Conservation (phyloP, 345 rosid species). For the Eucalyptus leucophloia region DNA sequence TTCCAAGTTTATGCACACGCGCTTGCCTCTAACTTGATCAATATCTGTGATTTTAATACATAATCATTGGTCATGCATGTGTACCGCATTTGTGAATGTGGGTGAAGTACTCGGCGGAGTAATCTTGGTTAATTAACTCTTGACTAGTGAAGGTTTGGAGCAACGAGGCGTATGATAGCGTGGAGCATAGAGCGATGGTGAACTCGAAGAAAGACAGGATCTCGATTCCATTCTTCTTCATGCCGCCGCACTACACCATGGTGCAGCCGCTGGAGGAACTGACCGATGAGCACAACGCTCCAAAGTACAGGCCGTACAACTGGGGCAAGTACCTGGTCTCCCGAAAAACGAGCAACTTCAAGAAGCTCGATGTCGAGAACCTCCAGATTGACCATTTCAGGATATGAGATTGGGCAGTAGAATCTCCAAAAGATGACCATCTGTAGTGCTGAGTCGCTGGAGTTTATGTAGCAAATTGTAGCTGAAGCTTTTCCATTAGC, state of each 20-base stretch:
- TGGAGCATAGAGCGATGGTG: slow-evolving; percentile 69
- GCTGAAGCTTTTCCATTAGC: not conserved
- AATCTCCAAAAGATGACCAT: not conserved
- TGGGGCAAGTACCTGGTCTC: slow-evolving; percentile 60
- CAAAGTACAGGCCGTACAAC: slow-evolving; percentile 41
- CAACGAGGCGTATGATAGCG: slow-evolving; percentile 60
- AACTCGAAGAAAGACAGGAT: slow-evolving; percentile 53
- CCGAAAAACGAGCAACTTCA: slow-evolving; percentile 49
- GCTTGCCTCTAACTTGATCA: not conserved
- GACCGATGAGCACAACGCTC: slow-evolving; percentile 1
- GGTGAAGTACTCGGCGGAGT: not conserved
- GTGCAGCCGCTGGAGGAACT: slow-evolving; percentile 66
- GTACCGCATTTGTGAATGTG: not conserved
- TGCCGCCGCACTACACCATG: slow-evolving; percentile 30
- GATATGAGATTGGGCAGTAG: not conserved
- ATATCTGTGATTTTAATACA: not conserved
- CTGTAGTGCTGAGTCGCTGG: not conserved
- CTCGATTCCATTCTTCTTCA: slow-evolving; percentile 57
- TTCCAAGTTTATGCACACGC: not conserved
- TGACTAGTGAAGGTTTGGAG: slow-evolving; percentile 47
- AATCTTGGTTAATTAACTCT: not conserved
- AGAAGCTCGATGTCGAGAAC: slow-evolving; percentile 22
- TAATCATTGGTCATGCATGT: not conserved
- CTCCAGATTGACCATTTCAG: slow-evolving; percentile 24
- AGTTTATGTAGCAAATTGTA: not conserved